phyloP scores from a whole-genome alignment of 331 rosid species.

The Pyracantha coccinea region DNA sequence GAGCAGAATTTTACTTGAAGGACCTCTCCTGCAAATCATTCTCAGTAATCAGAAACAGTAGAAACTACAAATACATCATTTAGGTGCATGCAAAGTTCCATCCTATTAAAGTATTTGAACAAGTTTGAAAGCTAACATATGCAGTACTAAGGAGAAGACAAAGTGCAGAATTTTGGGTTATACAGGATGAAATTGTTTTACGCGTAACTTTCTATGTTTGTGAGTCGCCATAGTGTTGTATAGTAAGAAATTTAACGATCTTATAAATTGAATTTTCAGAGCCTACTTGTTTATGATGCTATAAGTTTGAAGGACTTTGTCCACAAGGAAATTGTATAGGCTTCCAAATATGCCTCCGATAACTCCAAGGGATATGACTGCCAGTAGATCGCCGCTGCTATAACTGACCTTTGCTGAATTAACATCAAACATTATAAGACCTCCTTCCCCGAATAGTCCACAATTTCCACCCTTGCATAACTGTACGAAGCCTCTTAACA shows the following conservation, averaged over 20 bases:
- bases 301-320: slow-evolving; percentile 71
- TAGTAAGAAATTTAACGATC: not conserved
- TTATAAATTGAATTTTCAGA: not conserved
- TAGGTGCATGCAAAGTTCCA: not conserved
- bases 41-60: slow-evolving; percentile 11
- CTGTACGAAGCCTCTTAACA: slow-evolving; percentile 53
- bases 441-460: slow-evolving; percentile 88
- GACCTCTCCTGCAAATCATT: slow-evolving; percentile 63
- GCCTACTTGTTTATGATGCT: slow-evolving; percentile 75
- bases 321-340: slow-evolving; percentile 65
- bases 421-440: slow-evolving; percentile 72
- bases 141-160: not conserved
- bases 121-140: not conserved
- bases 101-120: not conserved
- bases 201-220: not conserved
- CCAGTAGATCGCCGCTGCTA: slow-evolving; percentile 37
- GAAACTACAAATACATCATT: not conserved
- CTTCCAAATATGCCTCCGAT: slow-evolving; percentile 78
- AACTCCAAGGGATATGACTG: slow-evolving; percentile 50
- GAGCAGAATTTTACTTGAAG: slow-evolving; percentile 44
- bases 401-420: slow-evolving; percentile 32
- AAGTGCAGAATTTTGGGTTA: not conserved
- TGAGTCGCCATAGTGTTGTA: not conserved
- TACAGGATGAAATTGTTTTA: not conserved
- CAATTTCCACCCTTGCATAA: slow-evolving; percentile 62